Evolutionary conservation across 2,329 filamentous ascomycete genomes (phyloP).

Genomic region (Venturia aucupariae): DNA sequence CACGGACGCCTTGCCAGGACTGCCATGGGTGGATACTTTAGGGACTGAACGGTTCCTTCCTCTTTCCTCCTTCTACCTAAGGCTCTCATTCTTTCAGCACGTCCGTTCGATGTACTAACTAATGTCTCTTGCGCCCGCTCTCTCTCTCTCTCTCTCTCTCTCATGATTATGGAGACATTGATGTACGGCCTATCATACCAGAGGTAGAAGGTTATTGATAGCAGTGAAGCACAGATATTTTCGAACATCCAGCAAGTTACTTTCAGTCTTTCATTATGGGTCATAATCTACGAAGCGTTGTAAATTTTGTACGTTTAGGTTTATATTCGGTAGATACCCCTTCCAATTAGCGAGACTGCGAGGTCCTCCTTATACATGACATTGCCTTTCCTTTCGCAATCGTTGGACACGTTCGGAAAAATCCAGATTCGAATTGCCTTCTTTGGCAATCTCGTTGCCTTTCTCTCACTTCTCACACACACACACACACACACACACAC

Average conservation of each 20-base stretch:
- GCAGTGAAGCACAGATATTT: not conserved
- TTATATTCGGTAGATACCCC: conserved; percentile 6
- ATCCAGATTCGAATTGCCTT: not conserved
- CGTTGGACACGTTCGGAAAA: no score
- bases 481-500: no score
- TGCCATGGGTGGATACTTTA: not conserved
- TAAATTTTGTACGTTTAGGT: conserved; percentile 5
- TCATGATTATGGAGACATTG: not conserved
- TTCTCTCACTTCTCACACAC: not conserved
- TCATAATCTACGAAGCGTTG: not conserved
- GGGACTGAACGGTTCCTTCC: not conserved
- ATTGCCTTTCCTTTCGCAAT: not conserved
- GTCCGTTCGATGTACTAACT: not conserved
- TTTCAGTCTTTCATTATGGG: not conserved
- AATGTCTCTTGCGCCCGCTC: not conserved
- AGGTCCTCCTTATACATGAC: not conserved
- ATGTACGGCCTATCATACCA: not conserved
- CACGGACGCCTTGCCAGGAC: not conserved
- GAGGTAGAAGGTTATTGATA: not conserved
- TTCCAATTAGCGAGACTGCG: not conserved
- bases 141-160: not conserved
- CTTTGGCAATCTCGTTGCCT: not conserved
- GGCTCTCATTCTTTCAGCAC: not conserved
- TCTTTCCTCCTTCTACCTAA: not conserved
- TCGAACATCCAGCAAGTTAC: not conserved